Base-by-base conservation (phyloP, 192 early-diverging fungal species). In the Powellomyces hirtus region DNA sequence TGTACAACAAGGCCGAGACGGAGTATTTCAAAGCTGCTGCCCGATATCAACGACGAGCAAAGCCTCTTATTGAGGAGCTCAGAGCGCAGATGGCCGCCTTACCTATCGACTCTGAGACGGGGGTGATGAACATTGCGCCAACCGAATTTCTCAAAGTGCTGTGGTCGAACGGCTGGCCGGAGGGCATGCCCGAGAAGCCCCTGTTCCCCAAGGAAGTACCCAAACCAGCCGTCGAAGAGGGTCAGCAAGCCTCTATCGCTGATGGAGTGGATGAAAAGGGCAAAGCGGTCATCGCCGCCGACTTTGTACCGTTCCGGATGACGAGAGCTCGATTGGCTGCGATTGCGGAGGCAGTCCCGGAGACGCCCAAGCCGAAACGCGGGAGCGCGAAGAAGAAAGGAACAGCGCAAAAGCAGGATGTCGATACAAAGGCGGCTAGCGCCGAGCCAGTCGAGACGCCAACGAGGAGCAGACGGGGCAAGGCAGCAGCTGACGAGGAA, bases 1-100 rank as follows among this genome's bases (percentile, higher is more conserved):
- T 78, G 10, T 95, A 93, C 68, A 95, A 95, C 75, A 81, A 78
- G 46, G 51, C 76, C 1, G 86, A 91, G 37, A 95, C 91, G 0
- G 66, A 78, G 1, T 95, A 92, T 62, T 88, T 80, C 64, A 79
- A 85, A 50, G 66, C 81, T 6, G 92, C 92, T 0, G 73, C 75
- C 20, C 75, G 81, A 49, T 67, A 93, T 13, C 68, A 84, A 42
- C 51, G 67, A 40, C 44, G 69, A 26, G 51, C 33, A 36, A 42
- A 69, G 31, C 66, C 66, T 4, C n/a, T 68, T 3, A 49, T 72
- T 2, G 62, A 52, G 29, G 70, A 72, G 22, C 27, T 65, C n/a
- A 31, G 30, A 26, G 61, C 68, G 7, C 18, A 73, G 44, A 27
- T 61, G 14, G 55, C 69, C 11, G 38, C 42, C 34, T 20, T 75